A percentile compares a stretch with the other conserved stretches of the same genome.
phyloP scores from a whole-genome alignment of 148 eudicot species.

The Nepenthes mirabilis region DNA sequence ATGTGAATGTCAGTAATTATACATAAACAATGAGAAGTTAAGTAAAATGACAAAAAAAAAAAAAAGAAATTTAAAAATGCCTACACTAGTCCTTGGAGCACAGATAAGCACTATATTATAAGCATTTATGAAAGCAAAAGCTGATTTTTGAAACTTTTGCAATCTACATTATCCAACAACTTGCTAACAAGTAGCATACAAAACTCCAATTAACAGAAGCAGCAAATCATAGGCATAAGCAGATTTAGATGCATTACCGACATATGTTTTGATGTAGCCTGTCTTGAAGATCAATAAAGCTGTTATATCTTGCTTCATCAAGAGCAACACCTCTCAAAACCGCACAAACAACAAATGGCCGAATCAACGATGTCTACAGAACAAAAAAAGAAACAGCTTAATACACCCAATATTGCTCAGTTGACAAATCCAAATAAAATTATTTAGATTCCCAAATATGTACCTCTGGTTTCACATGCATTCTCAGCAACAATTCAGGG shows the following conservation, averaged over 20 bases:
- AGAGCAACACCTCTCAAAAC: slow-evolving; percentile 83
- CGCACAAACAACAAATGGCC: slow-evolving; percentile 91
- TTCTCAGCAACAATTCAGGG: slow-evolving; percentile 47
- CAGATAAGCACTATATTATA: no score
- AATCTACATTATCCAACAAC: background rate
- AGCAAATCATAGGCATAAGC: background rate
- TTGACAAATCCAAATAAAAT: background rate
- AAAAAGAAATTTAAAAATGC: background rate
- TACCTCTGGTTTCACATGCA: slow-evolving; percentile 94
- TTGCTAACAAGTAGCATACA: background rate
- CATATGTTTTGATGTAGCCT: slow-evolving; percentile 94
- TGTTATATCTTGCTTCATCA: slow-evolving; percentile 82
- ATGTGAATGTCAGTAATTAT: background rate
- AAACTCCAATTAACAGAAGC: background rate
- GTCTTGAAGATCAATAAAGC: slow-evolving; percentile 98
- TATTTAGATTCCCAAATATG: background rate
- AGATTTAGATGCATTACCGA: slow-evolving; percentile 36
- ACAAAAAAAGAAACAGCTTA: slow-evolving; percentile 7
- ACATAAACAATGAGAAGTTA: background rate
- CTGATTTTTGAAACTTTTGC: no score
- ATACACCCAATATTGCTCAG: background rate
- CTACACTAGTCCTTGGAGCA: no score
- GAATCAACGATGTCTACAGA: slow-evolving; percentile 60
- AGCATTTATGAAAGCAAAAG: no score
- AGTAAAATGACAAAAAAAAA: background rate